Evolutionary conservation across 345 rosid species (phyloP).

Genomic region (Excoecaria cochinchinensis): DNA sequence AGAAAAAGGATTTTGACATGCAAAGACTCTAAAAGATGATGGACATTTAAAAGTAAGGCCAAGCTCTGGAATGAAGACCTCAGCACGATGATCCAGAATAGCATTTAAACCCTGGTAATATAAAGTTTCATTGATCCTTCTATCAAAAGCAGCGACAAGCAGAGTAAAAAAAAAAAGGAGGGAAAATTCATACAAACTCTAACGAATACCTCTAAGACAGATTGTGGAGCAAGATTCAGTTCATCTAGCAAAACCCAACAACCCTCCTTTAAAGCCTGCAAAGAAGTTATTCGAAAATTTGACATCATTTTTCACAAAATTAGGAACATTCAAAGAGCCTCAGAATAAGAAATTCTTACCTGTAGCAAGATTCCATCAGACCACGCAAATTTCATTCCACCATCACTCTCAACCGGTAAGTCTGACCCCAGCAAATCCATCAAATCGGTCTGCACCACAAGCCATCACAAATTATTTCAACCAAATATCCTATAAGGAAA

Average conservation of each 20-base stretch:
- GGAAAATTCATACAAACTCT: not conserved
- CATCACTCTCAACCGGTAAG: constrained; percentile 81
- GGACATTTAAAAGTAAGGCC: constrained; percentile 79
- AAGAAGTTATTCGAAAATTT: constrained; percentile 11
- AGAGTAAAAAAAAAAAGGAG: not conserved
- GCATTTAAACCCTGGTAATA: constrained; percentile 82
- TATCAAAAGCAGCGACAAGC: not conserved
- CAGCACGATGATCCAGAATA: constrained; percentile 92
- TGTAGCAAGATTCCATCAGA: constrained; percentile 92
- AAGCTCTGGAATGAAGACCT: constrained; percentile 92
- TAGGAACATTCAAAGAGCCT: constrained; percentile 10
- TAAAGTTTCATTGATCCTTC: not conserved
- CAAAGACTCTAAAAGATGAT: constrained; percentile 79
- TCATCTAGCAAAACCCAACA: constrained; percentile 97
- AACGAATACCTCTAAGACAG: constrained; percentile 74
- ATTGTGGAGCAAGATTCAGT: constrained; percentile 97
- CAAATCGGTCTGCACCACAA: constrained; percentile 80
- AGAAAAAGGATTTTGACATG: constrained; percentile 94
- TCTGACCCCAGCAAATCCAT: constrained; percentile 98
- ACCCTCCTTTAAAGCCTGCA: constrained; percentile 92
- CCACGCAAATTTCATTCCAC: constrained; percentile 93
- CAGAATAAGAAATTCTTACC: constrained; percentile 38
- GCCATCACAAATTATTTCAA: constrained; percentile 1
- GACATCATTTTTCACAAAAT: not conserved
- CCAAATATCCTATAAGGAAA: constrained; percentile 1